A percentile compares a stretch with the other conserved stretches of the same genome.
phyloP scores from a whole-genome alignment of 768 basidiomycete genomes.

The Hypholoma sublateritium region DNA sequence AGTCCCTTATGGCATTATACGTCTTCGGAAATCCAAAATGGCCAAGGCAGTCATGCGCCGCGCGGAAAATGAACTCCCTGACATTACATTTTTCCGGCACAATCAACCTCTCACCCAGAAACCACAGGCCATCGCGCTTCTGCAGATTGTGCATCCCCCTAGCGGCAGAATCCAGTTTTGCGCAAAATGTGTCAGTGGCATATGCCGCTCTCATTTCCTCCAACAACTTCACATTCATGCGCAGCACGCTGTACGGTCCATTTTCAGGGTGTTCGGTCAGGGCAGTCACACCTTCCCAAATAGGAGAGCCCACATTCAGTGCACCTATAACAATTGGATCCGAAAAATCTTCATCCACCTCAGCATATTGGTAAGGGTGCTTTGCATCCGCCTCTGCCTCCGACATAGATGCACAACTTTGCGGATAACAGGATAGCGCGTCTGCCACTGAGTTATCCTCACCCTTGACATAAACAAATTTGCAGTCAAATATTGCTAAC shows the following conservation, averaged over 20 bases:
- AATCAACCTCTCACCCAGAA: conserved; percentile 18
- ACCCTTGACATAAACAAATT: conserved; percentile 34
- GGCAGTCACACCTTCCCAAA: too few relatives aligned
- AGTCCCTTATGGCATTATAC: conserved; percentile 18
- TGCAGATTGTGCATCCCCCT: conserved; percentile 2
- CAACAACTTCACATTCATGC: neutral
- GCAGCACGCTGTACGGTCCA: neutral
- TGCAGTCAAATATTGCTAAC: conserved; percentile 27
- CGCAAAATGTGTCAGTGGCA: conserved; percentile 3
- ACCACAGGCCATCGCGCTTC: conserved; percentile 19
- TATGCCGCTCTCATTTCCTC: conserved; percentile 1
- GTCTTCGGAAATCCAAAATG: conserved; percentile 36
- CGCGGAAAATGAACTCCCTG: conserved; percentile 20
- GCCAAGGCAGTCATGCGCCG: conserved; percentile 28
- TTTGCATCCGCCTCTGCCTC: neutral
- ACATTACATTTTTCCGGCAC: conserved; percentile 20
- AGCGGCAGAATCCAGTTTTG: neutral
- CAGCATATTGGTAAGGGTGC: neutral
- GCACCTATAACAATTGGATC: neutral
- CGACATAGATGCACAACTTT: neutral
- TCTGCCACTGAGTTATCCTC: conserved; percentile 35
- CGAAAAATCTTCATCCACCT: neutral
- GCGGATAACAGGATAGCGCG: conserved; percentile 28
- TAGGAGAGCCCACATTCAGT: neutral
- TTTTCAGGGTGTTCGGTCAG: neutral